Evolutionary conservation across 2,329 filamentous ascomycete genomes (phyloP).

Genomic region (Aspergillus phoenicis): DNA sequence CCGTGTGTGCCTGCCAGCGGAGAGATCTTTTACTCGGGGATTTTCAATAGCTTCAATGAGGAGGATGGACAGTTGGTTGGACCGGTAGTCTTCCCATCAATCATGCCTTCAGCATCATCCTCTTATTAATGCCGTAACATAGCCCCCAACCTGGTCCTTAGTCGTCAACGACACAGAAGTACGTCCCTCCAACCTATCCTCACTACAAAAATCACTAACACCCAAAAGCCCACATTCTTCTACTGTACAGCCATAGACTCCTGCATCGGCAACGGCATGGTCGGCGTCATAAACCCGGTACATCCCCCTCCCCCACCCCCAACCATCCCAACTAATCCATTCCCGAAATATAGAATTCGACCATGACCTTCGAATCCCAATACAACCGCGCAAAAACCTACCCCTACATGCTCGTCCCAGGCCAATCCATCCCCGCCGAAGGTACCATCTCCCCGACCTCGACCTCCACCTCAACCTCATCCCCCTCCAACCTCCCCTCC

Average conservation of each 20-base stretch:
- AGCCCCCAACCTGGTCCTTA: slow-evolving; percentile 44
- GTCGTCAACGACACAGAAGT: slow-evolving; percentile 61
- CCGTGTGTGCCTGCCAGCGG: slow-evolving; percentile 62
- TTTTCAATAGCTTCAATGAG: slow-evolving; percentile 51
- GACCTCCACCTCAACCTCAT: slow-evolving; percentile 12
- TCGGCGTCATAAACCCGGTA: slow-evolving; percentile 74
- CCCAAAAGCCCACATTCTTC: slow-evolving; percentile 60
- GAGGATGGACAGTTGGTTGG: slow-evolving; percentile 47
- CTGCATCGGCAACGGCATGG: slow-evolving; percentile 68
- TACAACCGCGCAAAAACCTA: slow-evolving; percentile 51
- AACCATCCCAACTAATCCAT: not conserved
- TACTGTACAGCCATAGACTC: slow-evolving; percentile 70
- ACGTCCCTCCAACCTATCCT: slow-evolving; percentile 1
- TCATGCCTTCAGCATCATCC: not conserved
- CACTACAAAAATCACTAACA: slow-evolving; percentile 1
- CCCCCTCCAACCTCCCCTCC: slow-evolving; percentile 12
- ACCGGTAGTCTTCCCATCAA: slow-evolving; percentile 25
- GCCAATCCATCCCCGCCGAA: slow-evolving; percentile 59
- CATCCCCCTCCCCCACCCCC: slow-evolving; percentile 17
- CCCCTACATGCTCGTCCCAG: slow-evolving; percentile 58
- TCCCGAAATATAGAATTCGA: slow-evolving; percentile 43
- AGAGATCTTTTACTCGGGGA: slow-evolving; percentile 34
- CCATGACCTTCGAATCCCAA: slow-evolving; percentile 53
- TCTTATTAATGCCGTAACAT: not conserved
- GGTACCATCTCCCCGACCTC: slow-evolving; percentile 20